phyloP scores from a whole-genome alignment of 129 eudicot genomes.

The Flaveria trinervia region DNA sequence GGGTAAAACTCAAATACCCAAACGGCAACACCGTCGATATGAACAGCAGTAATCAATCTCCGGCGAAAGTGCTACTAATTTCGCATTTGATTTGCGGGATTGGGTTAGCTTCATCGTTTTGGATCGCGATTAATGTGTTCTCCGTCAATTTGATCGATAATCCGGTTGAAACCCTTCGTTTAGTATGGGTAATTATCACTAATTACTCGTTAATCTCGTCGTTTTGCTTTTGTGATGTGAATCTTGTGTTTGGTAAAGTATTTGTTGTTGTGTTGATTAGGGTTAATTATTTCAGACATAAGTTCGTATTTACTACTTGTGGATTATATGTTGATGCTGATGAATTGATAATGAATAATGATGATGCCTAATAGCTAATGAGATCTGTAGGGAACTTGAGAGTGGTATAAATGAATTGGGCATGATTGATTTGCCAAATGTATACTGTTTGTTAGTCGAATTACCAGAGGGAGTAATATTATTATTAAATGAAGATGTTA shows the following conservation, averaged over 20 bases:
- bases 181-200: conserved; percentile 51
- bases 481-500: neutral
- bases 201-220: conserved; percentile 3
- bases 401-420: neutral
- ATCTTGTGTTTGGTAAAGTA: neutral
- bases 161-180: conserved; percentile 53
- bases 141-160: conserved; percentile 45
- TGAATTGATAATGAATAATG: no score
- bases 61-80: conserved; percentile 24
- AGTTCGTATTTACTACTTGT: neutral
- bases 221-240: neutral
- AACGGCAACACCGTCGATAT: neutral
- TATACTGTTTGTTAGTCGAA: neutral
- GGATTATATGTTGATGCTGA: neutral
- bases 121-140: conserved; percentile 49
- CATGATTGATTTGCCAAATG: neutral
- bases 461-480: neutral
- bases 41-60: conserved; percentile 25
- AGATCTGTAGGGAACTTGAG: neutral
- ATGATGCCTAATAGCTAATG: neutral
- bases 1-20: neutral
- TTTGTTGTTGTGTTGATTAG: neutral
- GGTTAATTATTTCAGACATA: neutral
- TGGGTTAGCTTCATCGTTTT: conserved; percentile 62
- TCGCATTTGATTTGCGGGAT: conserved; percentile 52